Conservation (phyloP, 2,329 filamentous ascomycete genomes). For the Dothistroma pini region DNA sequence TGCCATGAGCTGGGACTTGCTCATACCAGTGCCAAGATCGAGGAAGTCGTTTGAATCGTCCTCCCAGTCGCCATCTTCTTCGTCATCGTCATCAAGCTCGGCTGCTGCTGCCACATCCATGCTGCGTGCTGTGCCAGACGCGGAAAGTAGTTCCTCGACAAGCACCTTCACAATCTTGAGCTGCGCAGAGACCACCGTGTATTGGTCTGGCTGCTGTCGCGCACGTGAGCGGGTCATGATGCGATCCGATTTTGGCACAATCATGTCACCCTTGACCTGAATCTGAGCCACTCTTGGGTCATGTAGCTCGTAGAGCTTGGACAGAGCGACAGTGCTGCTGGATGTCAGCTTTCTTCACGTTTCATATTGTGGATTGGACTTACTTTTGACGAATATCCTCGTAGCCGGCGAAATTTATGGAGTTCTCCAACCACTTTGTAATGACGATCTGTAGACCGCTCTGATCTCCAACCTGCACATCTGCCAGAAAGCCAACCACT, state of each 20-base stretch:
- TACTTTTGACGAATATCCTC: constrained; percentile 97
- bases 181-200: constrained; percentile 78
- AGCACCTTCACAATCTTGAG: constrained; percentile 97
- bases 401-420: constrained; percentile 94
- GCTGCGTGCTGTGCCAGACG: constrained; percentile 54
- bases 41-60: constrained; percentile 70
- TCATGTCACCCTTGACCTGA: constrained; percentile 85
- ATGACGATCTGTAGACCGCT: constrained; percentile 87
- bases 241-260: constrained; percentile 70
- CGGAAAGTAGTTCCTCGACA: constrained; percentile 83
- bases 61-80: constrained; percentile 74
- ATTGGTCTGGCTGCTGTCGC: constrained; percentile 83
- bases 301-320: constrained; percentile 83
- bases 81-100: constrained; percentile 61
- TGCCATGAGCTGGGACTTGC: constrained; percentile 72
- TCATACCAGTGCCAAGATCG: constrained; percentile 61
- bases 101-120: constrained; percentile 59
- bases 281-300: constrained; percentile 75
- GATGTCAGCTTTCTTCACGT: constrained; percentile 9
- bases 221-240: constrained; percentile 95
- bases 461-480: constrained; percentile 73
- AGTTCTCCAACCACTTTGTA: constrained; percentile 96
- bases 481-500: constrained; percentile 85
- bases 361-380: constrained; percentile 34
- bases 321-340: constrained; percentile 81